Conservation (phyloP, 768 basidiomycete species). For the Mycena albidolilacea region DNA sequence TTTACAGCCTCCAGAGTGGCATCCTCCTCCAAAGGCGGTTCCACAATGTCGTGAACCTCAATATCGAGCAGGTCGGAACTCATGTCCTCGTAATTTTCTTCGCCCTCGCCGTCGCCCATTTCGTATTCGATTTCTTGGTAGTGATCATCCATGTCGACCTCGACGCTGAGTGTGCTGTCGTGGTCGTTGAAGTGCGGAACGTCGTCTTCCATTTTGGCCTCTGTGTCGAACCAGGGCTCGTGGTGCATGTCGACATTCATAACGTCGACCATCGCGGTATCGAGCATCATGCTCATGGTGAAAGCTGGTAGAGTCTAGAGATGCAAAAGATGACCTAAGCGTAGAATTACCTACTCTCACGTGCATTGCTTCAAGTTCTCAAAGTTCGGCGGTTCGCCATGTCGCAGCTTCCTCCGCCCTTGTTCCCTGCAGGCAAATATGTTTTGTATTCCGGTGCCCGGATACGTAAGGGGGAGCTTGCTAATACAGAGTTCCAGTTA, state of each 20-base stretch:
- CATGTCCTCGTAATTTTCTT: conserved; percentile 47
- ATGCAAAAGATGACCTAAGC: neutral
- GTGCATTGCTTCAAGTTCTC: neutral
- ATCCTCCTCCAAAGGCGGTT: conserved; percentile 36
- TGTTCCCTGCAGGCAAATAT: conserved; percentile 35
- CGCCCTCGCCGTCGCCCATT: conserved; percentile 59
- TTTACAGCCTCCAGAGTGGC: conserved; percentile 30
- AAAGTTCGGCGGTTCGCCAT: neutral
- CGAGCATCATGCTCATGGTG: conserved; percentile 61
- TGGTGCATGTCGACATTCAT: conserved; percentile 74
- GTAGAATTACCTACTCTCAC: too few species aligned
- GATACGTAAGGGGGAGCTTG: too few species aligned
- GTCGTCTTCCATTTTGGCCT: conserved; percentile 76
- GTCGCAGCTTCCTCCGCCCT: conserved; percentile 23
- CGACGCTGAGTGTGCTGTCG: conserved; percentile 60
- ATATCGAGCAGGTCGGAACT: conserved; percentile 59
- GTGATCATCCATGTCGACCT: conserved; percentile 78
- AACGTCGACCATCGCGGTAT: conserved; percentile 78
- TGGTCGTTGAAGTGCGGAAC: conserved; percentile 43
- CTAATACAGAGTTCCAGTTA: too few species aligned
- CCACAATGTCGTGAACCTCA: conserved; percentile 63
- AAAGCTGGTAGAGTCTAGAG: conserved; percentile 31
- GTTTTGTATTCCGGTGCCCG: too few species aligned
- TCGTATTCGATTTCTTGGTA: conserved; percentile 68
- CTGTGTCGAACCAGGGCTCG: conserved; percentile 68